Conservation (phyloP, 495 filamentous ascomycete species). For the Jackrogersella multiformis region DNA sequence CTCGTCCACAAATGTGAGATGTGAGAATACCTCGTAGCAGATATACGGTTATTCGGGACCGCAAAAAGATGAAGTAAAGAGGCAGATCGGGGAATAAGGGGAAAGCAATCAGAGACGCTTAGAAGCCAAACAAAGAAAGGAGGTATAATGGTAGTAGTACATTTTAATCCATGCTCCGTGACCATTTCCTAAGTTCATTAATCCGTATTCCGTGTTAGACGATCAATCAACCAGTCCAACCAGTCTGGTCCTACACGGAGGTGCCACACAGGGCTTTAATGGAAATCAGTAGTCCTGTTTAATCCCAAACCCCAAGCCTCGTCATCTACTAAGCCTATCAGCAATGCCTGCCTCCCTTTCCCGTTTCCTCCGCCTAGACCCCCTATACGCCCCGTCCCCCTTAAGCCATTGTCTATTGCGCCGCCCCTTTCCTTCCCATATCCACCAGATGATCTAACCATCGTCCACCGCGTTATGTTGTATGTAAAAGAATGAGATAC, state of each 20-base stretch:
- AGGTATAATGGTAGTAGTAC: conserved; percentile 13
- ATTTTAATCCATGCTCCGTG: conserved; percentile 13
- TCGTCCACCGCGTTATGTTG: not conserved
- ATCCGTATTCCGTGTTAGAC: conserved; percentile 22
- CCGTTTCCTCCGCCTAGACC: not conserved
- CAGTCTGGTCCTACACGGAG: too few species aligned
- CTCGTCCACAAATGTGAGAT: not conserved
- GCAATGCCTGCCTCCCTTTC: not conserved
- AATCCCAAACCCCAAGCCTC: conserved; percentile 1
- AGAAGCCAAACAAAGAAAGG: conserved; percentile 12
- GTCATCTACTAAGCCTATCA: not conserved
- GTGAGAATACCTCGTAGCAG: not conserved
- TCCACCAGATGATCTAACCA: not conserved
- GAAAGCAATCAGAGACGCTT: conserved; percentile 8
- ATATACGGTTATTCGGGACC: not conserved
- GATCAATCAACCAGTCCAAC: conserved; percentile 3
- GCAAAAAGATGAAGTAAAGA: not conserved
- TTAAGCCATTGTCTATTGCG: not conserved
- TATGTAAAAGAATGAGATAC: conserved; percentile 4
- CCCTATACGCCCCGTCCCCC: not conserved
- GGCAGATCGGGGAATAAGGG: not conserved
- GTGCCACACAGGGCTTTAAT: too few species aligned
- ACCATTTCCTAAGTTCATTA: conserved; percentile 19
- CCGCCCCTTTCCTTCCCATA: not conserved
- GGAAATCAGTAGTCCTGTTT: not conserved